A percentile compares a stretch with the other conserved stretches of the same genome.
Evolutionary conservation across 148 eudicot species (phyloP).

Genomic region (Cornus controversa): DNA sequence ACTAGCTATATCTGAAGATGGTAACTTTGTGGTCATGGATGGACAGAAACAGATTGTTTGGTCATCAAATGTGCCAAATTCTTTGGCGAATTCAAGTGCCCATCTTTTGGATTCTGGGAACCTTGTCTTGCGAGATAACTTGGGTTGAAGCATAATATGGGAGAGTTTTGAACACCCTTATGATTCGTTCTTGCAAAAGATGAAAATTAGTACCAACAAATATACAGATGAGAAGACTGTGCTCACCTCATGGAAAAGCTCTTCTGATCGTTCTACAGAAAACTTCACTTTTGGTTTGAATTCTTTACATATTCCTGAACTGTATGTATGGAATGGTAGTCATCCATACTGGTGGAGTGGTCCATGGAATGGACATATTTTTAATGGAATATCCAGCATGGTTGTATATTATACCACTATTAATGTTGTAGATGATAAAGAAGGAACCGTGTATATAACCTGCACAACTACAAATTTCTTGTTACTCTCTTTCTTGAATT

Average conservation of each 20-base stretch:
- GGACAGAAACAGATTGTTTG: slow-evolving; percentile 29
- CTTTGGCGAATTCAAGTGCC: slow-evolving; percentile 4
- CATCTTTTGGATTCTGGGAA: slow-evolving; percentile 40
- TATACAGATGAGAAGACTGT: background rate
- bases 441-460: background rate
- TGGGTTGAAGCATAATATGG: slow-evolving; percentile 19
- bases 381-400: slow-evolving; percentile 8
- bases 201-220: slow-evolving; percentile 16
- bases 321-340: slow-evolving; percentile 22
- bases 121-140: slow-evolving; percentile 22
- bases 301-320: slow-evolving; percentile 12
- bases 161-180: slow-evolving; percentile 36
- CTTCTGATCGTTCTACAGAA: slow-evolving; percentile 34
- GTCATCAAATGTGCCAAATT: slow-evolving; percentile 28
- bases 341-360: slow-evolving; percentile 30
- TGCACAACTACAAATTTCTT: too few species aligned
- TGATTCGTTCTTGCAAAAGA: slow-evolving; percentile 25
- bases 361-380: slow-evolving; percentile 28
- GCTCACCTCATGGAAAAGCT: slow-evolving; percentile 28
- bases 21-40: slow-evolving; percentile 33
- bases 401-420: background rate
- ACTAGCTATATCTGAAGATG: slow-evolving; percentile 24
- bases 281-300: slow-evolving; percentile 18
- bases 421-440: background rate
- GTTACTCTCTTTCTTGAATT: too few species aligned